Evolutionary conservation across 441 rosid species (phyloP).

Genomic region (Populus hybrid): DNA sequence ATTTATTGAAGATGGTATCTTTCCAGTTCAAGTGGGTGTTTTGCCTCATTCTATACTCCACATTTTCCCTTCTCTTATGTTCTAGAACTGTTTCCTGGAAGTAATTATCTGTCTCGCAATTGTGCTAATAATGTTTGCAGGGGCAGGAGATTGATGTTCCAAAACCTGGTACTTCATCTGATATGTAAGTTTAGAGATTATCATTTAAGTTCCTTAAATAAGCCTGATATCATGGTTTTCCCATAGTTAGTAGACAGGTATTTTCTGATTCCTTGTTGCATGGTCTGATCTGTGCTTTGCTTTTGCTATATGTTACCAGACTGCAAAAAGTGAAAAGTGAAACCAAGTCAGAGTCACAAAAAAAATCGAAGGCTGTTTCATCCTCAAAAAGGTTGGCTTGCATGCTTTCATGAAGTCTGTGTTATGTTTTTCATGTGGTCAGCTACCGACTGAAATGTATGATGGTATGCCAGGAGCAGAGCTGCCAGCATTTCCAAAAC

Average conservation of each 20-base stretch:
- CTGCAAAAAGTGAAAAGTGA: conserved; percentile 11
- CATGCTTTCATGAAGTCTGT: background rate
- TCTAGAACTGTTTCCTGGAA: background rate
- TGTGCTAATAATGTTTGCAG: conserved; percentile 24
- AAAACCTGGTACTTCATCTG: conserved; percentile 30
- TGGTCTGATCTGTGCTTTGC: background rate
- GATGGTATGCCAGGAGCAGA: conserved; percentile 27
- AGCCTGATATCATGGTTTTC: background rate
- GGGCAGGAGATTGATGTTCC: conserved; percentile 31
- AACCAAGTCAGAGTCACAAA: conserved; percentile 11
- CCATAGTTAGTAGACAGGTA: background rate
- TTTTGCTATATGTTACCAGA: conserved; percentile 23
- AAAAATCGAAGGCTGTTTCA: conserved; percentile 17
- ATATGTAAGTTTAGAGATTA: conserved; percentile 37
- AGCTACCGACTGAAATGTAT: conserved; percentile 2
- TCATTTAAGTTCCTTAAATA: background rate
- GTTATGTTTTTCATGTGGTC: background rate
- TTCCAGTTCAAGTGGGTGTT: conserved; percentile 31
- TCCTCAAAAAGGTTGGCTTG: conserved; percentile 31
- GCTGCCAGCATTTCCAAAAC: conserved; percentile 15
- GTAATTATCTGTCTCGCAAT: conserved; percentile 1
- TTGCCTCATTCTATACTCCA: background rate
- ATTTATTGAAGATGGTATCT: conserved; percentile 30
- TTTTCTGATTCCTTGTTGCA: background rate
- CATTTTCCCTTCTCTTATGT: background rate